Conservation (phyloP, 1,139 yeast species). For the Eremothecium cymbalariae region DNA sequence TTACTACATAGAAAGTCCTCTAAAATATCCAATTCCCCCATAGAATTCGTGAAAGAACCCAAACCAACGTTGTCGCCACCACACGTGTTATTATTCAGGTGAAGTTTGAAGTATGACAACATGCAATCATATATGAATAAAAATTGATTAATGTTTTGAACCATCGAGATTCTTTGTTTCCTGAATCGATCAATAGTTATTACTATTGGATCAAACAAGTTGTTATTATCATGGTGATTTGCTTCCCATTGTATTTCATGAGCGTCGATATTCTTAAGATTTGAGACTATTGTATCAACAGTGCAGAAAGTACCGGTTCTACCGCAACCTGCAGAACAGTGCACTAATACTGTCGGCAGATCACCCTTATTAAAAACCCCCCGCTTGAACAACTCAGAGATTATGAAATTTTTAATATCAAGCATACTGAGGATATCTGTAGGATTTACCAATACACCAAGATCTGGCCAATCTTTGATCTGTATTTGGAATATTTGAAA, state of each 20-base stretch:
- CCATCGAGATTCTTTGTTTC: constrained; percentile 75
- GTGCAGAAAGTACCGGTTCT: constrained; percentile 82
- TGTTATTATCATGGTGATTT: constrained; percentile 1
- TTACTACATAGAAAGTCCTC: constrained; percentile 6
- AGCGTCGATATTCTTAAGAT: constrained; percentile 20
- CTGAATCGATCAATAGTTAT: constrained; percentile 46
- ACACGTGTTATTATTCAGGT: constrained; percentile 10
- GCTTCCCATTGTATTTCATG: constrained; percentile 13
- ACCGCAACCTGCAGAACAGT: constrained; percentile 90
- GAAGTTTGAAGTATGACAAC: constrained; percentile 26
- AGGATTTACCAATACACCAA: constrained; percentile 43
- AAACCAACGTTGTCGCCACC: background rate
- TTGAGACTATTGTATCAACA: constrained; percentile 44
- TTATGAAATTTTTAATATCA: constrained; percentile 26
- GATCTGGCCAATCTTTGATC: constrained; percentile 71
- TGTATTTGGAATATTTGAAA: constrained; percentile 54
- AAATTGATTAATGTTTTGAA: constrained; percentile 71
- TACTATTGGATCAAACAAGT: constrained; percentile 43
- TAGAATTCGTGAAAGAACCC: background rate
- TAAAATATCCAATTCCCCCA: constrained; percentile 6
- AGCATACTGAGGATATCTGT: constrained; percentile 31
- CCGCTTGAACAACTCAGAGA: constrained; percentile 17
- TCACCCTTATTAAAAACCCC: constrained; percentile 23
- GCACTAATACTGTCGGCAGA: constrained; percentile 49
- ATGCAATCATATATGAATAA: constrained; percentile 59